Conservation (phyloP, 2,329 filamentous ascomycete species). For the Botrytis squamosa region DNA sequence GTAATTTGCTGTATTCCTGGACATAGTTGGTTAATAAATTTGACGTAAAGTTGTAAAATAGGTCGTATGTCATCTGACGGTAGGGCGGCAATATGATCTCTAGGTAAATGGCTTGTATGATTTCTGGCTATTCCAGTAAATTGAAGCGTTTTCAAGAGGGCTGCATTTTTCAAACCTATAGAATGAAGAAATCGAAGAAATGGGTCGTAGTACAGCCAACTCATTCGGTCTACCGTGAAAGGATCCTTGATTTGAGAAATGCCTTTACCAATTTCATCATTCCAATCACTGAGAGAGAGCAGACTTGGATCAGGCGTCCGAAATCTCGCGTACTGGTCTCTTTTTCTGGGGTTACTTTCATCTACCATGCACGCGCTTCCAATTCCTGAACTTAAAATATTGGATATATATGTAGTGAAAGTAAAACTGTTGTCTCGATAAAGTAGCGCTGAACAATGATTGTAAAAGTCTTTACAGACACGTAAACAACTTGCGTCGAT, state of each 20-base stretch:
- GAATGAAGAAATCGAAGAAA: neutral
- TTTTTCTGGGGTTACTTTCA: neutral
- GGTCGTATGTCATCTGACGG: neutral
- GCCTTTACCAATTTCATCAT: neutral
- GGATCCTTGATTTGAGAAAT: neutral
- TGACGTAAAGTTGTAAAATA: neutral
- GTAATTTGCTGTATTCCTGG: accelerated
- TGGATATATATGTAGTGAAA: neutral
- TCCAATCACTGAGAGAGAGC: neutral
- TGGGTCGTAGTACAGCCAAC: neutral
- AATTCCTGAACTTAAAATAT: neutral
- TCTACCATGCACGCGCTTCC: neutral
- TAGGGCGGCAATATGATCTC: neutral
- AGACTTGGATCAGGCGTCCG: neutral
- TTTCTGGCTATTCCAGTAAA: neutral
- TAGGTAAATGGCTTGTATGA: accelerated
- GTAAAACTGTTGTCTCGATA: neutral
- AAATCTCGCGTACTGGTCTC: neutral
- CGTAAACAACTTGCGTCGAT: neutral
- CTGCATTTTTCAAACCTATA: neutral
- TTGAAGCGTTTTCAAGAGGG: neutral
- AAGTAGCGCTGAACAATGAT: neutral
- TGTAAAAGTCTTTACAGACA: neutral
- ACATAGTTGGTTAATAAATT: neutral
- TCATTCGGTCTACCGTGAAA: neutral